A percentile compares a stretch with the other conserved stretches of the same genome.
These are phyloP conservation scores for Pleurotus sapidus DNA, from an alignment of 768 basidiomycete genomes.

Conservation along the genomic window DNA sequence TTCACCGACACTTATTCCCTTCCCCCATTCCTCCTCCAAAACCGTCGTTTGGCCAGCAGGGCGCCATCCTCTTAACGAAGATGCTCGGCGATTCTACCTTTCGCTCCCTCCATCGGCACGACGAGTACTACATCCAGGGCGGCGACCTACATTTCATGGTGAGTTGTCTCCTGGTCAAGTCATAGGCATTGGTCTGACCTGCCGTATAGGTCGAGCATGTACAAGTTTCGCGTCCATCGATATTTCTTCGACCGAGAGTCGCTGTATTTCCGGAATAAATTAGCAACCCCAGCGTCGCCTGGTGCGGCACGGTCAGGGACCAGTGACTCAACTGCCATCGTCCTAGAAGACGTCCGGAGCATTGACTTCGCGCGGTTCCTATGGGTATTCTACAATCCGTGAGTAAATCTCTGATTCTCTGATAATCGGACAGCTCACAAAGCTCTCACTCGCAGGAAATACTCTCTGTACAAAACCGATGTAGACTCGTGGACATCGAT, in stretches of 20 bases:
- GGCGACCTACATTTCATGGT: slow-evolving; percentile 53
- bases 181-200: slow-evolving; percentile 23
- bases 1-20: slow-evolving; percentile 34
- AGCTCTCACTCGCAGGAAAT: slow-evolving; percentile 35
- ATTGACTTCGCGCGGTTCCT: slow-evolving; percentile 43
- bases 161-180: slow-evolving; percentile 31
- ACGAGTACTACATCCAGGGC: slow-evolving; percentile 45
- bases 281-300: slow-evolving; percentile 28
- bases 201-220: slow-evolving; percentile 44
- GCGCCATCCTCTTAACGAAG: slow-evolving; percentile 12
- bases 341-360: slow-evolving; percentile 35
- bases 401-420: slow-evolving; percentile 16
- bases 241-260: slow-evolving; percentile 56
- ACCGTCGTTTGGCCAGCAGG: slow-evolving; percentile 25
- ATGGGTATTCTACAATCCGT: slow-evolving; percentile 59
- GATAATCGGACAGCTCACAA: not conserved
- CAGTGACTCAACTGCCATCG: slow-evolving; percentile 39
- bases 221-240: slow-evolving; percentile 50
- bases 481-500: slow-evolving; percentile 57
- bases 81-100: slow-evolving; percentile 8
- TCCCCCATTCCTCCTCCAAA: slow-evolving; percentile 22
- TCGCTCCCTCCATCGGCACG: slow-evolving; percentile 17
- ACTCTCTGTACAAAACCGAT: slow-evolving; percentile 50
- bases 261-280: slow-evolving; percentile 34
- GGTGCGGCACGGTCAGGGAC: slow-evolving; percentile 31